Conservation (phyloP, 306 rosid genomes). For the Vachellia collinsii region DNA sequence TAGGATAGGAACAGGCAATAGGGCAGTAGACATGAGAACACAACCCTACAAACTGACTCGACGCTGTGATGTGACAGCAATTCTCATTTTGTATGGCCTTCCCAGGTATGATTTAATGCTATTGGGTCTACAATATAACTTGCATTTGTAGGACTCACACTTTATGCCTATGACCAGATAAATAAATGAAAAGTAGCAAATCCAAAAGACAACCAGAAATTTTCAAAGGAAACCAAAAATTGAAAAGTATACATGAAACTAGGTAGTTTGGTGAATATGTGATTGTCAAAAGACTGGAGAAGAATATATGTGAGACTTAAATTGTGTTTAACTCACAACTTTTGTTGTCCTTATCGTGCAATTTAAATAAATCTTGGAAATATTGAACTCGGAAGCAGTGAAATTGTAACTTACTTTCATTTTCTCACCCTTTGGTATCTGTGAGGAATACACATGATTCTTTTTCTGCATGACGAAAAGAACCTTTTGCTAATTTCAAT, state of each 20-base stretch:
- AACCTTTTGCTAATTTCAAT: not conserved
- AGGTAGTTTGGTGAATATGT: not conserved
- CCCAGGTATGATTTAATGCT: slow-evolving; percentile 67
- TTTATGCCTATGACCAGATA: slow-evolving; percentile 10
- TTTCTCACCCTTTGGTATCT: not conserved
- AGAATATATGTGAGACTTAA: not conserved
- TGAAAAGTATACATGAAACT: not conserved
- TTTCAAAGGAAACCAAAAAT: not conserved
- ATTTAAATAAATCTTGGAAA: not conserved
- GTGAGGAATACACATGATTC: not conserved
- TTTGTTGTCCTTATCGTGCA: not conserved
- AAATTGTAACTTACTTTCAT: not conserved
- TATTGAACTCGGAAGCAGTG: not conserved
- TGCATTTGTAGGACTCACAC: not conserved
- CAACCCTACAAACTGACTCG: slow-evolving; percentile 72
- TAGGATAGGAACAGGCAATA: slow-evolving; percentile 47
- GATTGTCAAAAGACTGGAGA: not conserved
- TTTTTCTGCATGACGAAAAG: not conserved
- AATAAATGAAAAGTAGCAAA: not conserved
- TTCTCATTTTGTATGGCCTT: slow-evolving; percentile 87
- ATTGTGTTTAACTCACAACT: not conserved
- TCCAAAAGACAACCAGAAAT: slow-evolving; percentile 3
- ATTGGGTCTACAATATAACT: slow-evolving; percentile 6
- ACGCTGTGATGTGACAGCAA: slow-evolving; percentile 95
- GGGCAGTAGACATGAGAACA: slow-evolving; percentile 45